These are phyloP conservation scores for Boletus bicolor DNA, from an alignment of 768 basidiomycete species.

Conservation along the genomic window DNA sequence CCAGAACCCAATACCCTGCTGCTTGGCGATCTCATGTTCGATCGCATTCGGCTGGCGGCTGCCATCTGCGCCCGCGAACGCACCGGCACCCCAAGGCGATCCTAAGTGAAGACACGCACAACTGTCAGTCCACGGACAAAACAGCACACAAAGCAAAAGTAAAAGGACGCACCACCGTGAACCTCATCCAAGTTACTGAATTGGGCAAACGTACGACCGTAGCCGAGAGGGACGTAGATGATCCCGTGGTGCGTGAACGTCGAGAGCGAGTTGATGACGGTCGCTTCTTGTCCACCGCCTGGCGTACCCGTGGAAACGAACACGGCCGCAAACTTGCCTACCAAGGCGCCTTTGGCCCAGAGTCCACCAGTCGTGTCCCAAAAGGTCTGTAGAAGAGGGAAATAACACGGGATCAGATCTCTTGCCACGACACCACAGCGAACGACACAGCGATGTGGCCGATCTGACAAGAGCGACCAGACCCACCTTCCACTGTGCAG, in stretches of 20 bases:
- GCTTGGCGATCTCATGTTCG: slow-evolving; percentile 49
- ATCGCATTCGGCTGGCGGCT: slow-evolving; percentile 45
- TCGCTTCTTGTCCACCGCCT: slow-evolving; percentile 77
- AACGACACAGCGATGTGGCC: too few species aligned
- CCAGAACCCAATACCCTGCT: slow-evolving; percentile 55
- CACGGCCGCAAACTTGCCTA: slow-evolving; percentile 72
- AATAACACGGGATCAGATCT: not conserved
- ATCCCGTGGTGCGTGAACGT: slow-evolving; percentile 73
- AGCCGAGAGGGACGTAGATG: slow-evolving; percentile 69
- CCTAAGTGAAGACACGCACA: slow-evolving; percentile 37
- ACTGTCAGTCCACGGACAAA: not conserved
- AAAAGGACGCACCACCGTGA: slow-evolving; percentile 52
- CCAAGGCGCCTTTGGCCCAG: slow-evolving; percentile 57
- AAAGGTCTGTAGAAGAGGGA: slow-evolving; percentile 45
- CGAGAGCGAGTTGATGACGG: slow-evolving; percentile 48
- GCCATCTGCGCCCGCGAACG: slow-evolving; percentile 47
- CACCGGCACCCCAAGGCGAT: slow-evolving; percentile 78
- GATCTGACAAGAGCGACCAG: not conserved
- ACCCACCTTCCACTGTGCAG: slow-evolving; percentile 60
- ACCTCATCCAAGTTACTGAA: slow-evolving; percentile 44
- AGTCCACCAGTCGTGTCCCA: slow-evolving; percentile 73
- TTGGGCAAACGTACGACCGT: slow-evolving; percentile 44
- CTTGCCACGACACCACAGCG: not conserved
- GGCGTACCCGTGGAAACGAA: slow-evolving; percentile 70
- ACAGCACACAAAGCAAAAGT: not conserved